Evolutionary conservation across 2,329 filamentous ascomycete species (phyloP).

Genomic region (Didymella keratinophila): DNA sequence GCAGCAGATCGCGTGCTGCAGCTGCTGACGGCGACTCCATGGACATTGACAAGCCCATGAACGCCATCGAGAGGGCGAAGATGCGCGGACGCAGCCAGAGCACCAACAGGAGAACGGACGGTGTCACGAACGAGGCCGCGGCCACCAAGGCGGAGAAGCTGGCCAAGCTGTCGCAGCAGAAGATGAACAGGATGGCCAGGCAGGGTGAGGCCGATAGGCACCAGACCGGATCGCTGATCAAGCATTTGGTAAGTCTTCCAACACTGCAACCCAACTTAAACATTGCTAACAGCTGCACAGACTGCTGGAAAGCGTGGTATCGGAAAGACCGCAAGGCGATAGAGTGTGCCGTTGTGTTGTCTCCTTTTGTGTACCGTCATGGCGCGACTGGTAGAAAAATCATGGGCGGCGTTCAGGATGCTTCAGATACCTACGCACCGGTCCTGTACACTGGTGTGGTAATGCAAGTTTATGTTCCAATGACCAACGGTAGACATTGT

Average conservation of each 20-base stretch:
- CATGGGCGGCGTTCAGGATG: conserved; percentile 43
- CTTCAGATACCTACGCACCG: conserved; percentile 43
- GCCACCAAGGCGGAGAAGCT: conserved; percentile 84
- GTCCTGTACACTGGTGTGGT: conserved; percentile 28
- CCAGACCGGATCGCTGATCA: conserved; percentile 78
- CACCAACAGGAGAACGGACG: conserved; percentile 76
- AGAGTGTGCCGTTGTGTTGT: conserved; percentile 24
- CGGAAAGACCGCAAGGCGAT: conserved; percentile 77
- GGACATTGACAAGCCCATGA: conserved; percentile 65
- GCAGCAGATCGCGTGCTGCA: conserved; percentile 67
- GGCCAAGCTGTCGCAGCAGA: conserved; percentile 91
- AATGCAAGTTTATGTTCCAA: conserved; percentile 30
- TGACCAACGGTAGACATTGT: neutral
- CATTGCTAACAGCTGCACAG: conserved; percentile 54
- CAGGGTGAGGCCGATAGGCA: conserved; percentile 97
- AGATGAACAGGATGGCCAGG: conserved; percentile 97
- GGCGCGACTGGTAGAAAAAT: conserved; percentile 32
- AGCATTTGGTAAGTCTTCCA: conserved; percentile 81
- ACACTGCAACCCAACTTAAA: neutral
- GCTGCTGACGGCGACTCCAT: conserved; percentile 70
- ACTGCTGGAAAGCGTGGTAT: conserved; percentile 91
- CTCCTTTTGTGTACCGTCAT: conserved; percentile 18
- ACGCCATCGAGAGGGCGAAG: conserved; percentile 66
- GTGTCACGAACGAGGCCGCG: conserved; percentile 72
- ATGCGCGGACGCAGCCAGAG: conserved; percentile 72